These are phyloP conservation scores for Camelina neglecta DNA, from an alignment of 345 rosid species.

Conservation along the genomic window DNA sequence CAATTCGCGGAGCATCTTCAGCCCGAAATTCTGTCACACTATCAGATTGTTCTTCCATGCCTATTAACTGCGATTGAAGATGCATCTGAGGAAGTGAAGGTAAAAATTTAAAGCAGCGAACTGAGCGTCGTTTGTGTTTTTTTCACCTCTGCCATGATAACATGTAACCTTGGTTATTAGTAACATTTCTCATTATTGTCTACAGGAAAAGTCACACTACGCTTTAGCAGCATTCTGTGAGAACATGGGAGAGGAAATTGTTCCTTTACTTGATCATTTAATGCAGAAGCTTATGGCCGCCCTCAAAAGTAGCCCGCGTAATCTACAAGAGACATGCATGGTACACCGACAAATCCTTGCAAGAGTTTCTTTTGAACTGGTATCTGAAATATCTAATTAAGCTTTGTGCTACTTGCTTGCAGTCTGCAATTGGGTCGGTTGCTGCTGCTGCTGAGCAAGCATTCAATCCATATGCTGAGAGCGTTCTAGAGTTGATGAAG, in stretches of 20 bases:
- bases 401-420: conserved; percentile 43
- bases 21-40: conserved; percentile 88
- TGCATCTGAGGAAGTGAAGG: conserved; percentile 97
- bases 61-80: conserved; percentile 92
- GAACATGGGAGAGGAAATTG: conserved; percentile 96
- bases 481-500: conserved; percentile 88
- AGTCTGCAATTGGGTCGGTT: conserved; percentile 98
- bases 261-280: conserved; percentile 85
- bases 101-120: conserved; percentile 38
- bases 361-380: conserved; percentile 10
- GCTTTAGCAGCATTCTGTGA: conserved; percentile 99
- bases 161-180: conserved; percentile 1
- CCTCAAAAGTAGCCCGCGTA: conserved; percentile 82
- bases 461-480: conserved; percentile 94
- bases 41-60: conserved; percentile 90
- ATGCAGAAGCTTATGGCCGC: conserved; percentile 88
- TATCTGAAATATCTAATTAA: conserved; percentile 17
- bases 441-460: conserved; percentile 99
- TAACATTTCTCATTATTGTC: conserved; percentile 17
- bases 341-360: conserved; percentile 48
- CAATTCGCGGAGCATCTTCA: conserved; percentile 98
- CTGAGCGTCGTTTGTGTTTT: not conserved
- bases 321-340: conserved; percentile 99
- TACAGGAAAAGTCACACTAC: conserved; percentile 94
- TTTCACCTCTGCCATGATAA: not conserved